Base-by-base conservation (phyloP, 2,329 filamentous ascomycete genomes). In the Fusarium gaditjirri region DNA sequence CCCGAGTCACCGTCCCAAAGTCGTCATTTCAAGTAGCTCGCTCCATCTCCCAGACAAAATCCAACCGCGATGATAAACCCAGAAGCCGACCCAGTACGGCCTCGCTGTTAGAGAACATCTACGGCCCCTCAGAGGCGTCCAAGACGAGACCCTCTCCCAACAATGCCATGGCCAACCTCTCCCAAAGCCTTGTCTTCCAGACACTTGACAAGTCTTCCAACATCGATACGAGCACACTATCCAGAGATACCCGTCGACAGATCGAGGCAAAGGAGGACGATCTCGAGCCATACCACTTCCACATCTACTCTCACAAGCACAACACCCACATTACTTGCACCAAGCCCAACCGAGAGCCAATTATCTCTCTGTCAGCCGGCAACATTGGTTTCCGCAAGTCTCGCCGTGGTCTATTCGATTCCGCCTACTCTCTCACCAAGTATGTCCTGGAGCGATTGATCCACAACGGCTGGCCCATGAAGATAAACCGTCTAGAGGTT, bases 281-380 rank as follows among this genome's bases (percentile, higher is more conserved):
- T 19, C 71, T 84, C 41, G 88, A 92, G 78, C 92, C 93, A 5
- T 94, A 94, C 84, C 94, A 97, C 81, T 88, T 99, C 72, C 94
- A 97, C 84, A 86, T 99, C 80, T 95, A 90, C 83, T 85, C 92
- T 33, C 92, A 93, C 81, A 97, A 94, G 84, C 96, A 98, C 88
- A 99, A 99, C 85, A 96, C 94, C 25, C 94, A 98, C 83, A 89
- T 99, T 77, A 98, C 95, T 3, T 89, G 98, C 74, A 94, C 94
- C 27, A 91, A 92, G 78, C 95, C 96, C 33, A 91, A 94, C 80
- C 88, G 92, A 52, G 89, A 94, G 72, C 89, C 94, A 33, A 88
- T 98, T 72, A 86, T 99, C 72, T 94, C 92, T 17, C 83, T 97
- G 75, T 93, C 93, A 4, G 89, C 91, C 65, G 96, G 96, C 53